These are phyloP conservation scores for Pistacia atlantica DNA, from an alignment of 345 rosid genomes.

Conservation along the genomic window DNA sequence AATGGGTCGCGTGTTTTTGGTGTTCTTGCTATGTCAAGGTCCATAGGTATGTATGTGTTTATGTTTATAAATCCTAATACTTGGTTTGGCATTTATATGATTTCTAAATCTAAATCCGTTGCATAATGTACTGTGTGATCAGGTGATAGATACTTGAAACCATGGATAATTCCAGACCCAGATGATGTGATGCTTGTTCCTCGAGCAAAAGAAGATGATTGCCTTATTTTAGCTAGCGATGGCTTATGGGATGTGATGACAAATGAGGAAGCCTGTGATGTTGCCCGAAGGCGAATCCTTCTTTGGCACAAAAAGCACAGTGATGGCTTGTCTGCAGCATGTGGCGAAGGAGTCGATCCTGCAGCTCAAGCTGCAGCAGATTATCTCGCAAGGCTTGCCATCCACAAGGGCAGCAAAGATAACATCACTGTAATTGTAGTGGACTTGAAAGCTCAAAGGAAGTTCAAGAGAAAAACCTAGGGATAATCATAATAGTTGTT, in stretches of 20 bases:
- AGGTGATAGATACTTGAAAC: constrained; percentile 82
- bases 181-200: constrained; percentile 53
- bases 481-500: constrained; percentile 3
- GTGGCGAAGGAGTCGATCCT: constrained; percentile 51
- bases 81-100: neutral
- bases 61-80: too few relatives aligned
- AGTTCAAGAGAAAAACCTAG: constrained; percentile 47
- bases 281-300: constrained; percentile 61
- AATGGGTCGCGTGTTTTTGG: constrained; percentile 77
- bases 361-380: constrained; percentile 85
- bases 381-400: constrained; percentile 61
- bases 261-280: constrained; percentile 65
- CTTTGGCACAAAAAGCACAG: constrained; percentile 69
- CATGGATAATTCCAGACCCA: constrained; percentile 74
- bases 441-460: constrained; percentile 70
- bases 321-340: constrained; percentile 24
- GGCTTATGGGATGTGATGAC: constrained; percentile 86
- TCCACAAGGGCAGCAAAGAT: constrained; percentile 81
- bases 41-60: constrained; percentile 50
- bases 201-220: constrained; percentile 68
- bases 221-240: constrained; percentile 79
- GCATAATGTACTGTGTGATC: constrained; percentile 8
- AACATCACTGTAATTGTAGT: constrained; percentile 73
- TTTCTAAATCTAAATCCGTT: neutral
- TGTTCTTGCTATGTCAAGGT: constrained; percentile 91